phyloP scores from a whole-genome alignment of 2,329 filamentous ascomycete species.

The Sclerotinia nivalis region DNA sequence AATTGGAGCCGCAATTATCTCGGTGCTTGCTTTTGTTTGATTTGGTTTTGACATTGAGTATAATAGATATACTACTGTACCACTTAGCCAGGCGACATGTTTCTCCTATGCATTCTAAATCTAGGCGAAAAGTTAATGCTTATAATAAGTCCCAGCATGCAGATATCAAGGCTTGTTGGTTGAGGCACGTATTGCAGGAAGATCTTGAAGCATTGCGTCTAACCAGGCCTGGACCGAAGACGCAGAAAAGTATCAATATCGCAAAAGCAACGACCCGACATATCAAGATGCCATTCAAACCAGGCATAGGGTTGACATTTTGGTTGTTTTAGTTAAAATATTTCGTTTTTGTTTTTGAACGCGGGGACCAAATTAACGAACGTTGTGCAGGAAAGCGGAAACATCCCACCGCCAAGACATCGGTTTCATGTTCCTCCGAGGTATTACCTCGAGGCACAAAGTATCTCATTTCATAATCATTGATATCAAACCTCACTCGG shows the following conservation, averaged over 20 bases:
- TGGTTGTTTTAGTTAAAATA: neutral
- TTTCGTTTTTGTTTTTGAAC: neutral
- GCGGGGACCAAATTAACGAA: too few relatives aligned
- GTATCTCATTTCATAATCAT: neutral
- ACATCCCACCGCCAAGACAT: slow-evolving; percentile 11
- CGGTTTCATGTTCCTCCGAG: neutral
- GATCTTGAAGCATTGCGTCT: too few relatives aligned
- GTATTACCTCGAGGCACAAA: neutral
- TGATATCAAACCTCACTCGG: neutral
- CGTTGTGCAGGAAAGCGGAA: neutral
- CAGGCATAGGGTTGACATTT: too few relatives aligned
- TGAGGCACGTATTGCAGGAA: too few relatives aligned
- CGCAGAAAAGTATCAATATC: too few relatives aligned
- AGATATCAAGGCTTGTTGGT: neutral
- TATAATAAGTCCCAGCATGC: neutral
- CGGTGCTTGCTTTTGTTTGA: neutral
- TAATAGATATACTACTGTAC: neutral
- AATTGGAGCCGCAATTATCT: neutral
- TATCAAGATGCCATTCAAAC: too few relatives aligned
- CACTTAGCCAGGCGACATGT: neutral
- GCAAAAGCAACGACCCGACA: too few relatives aligned
- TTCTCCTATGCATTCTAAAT: too few relatives aligned
- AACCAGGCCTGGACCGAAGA: too few relatives aligned
- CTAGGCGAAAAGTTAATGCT: neutral
- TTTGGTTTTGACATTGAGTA: neutral